Conservation (phyloP, 192 early-diverging fungal species). For the Coemansia sp. region DNA sequence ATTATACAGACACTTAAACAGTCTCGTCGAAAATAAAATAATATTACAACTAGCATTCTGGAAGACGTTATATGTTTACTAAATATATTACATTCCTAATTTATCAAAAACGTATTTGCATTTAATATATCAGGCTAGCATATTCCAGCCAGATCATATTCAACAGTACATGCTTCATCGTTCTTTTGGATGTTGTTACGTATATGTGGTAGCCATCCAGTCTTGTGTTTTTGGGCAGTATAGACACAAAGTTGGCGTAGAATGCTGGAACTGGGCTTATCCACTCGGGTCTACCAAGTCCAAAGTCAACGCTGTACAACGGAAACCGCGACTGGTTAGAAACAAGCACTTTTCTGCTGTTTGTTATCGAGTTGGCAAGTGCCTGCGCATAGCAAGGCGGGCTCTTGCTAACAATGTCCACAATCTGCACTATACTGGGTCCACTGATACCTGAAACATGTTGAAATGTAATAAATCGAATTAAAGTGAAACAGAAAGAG, state of each 20-base stretch:
- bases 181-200: constrained; percentile 1
- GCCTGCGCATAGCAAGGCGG: neutral
- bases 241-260: constrained; percentile 11
- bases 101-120: no score
- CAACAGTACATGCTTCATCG: neutral
- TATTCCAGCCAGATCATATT: no score
- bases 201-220: constrained; percentile 13
- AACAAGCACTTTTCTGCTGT: neutral
- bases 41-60: no score
- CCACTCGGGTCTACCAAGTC: constrained; percentile 8
- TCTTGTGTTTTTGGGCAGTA: constrained; percentile 8
- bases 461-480: no score
- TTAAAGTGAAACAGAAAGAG: no score
- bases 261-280: constrained; percentile 8
- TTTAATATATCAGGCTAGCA: no score
- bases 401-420: neutral
- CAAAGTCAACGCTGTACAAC: constrained; percentile 18
- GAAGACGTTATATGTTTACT: no score
- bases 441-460: neutral
- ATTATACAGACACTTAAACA: no score
- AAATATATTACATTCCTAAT: no score
- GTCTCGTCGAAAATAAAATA: no score
- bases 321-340: constrained; percentile 7
- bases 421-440: neutral
- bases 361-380: neutral